These are phyloP conservation scores for Colletotrichum coccodes DNA, from an alignment of 2,329 filamentous ascomycete genomes.

Conservation along the genomic window DNA sequence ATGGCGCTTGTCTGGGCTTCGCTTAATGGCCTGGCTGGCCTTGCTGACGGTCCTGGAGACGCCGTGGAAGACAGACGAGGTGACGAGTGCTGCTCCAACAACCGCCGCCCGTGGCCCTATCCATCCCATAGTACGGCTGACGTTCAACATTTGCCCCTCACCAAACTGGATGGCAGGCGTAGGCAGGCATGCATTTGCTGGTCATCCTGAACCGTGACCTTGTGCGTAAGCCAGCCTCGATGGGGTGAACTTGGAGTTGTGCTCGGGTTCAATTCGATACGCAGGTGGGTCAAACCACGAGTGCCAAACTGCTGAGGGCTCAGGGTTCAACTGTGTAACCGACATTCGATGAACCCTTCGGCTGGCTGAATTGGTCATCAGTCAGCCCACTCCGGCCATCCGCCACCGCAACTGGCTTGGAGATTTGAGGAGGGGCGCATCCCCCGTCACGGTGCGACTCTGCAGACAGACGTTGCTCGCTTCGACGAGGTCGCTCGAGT, in stretches of 20 bases:
- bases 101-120: neutral
- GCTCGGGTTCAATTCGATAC: neutral
- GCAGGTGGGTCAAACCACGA: neutral
- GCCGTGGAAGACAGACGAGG: neutral
- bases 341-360: slow-evolving; percentile 22
- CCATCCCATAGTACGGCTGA: neutral
- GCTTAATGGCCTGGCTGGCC: neutral
- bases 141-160: neutral
- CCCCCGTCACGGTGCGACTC: slow-evolving; percentile 19
- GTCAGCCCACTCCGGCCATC: neutral
- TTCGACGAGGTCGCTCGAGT: neutral
- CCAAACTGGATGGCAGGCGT: neutral
- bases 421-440: slow-evolving; percentile 19
- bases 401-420: slow-evolving; percentile 1
- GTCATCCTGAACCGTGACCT: neutral
- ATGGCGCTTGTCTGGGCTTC: neutral
- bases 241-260: neutral
- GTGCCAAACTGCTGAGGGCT: neutral
- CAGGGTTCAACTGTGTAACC: slow-evolving; percentile 1
- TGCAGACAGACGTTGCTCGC: neutral
- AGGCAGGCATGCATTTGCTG: neutral
- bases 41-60: neutral
- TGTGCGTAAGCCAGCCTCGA: neutral
- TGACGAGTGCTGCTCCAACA: slow-evolving; percentile 17
- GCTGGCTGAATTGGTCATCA: neutral